A percentile compares a stretch with the other conserved stretches of the same genome.
phyloP scores from a whole-genome alignment of 768 basidiomycete species.

The Panellus pusillus region DNA sequence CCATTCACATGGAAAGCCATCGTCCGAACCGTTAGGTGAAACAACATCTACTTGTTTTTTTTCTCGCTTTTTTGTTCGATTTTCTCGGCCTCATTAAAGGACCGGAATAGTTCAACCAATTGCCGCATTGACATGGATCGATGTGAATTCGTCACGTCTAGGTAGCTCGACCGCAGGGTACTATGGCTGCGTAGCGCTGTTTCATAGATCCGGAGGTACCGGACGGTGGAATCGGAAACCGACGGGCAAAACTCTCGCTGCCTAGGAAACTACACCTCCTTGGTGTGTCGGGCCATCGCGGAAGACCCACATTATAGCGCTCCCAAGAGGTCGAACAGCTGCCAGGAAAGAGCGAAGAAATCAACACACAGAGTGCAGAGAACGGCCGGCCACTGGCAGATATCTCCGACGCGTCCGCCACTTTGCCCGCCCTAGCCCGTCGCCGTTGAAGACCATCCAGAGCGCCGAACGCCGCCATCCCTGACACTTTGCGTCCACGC shows the following conservation, averaged over 20 bases:
- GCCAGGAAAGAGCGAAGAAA: conserved; percentile 2
- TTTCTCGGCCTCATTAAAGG: no score
- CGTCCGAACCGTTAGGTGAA: no score
- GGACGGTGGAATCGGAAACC: background rate
- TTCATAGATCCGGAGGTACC: conserved; percentile 2
- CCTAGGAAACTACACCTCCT: no score
- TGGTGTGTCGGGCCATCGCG: background rate
- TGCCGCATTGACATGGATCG: conserved; percentile 4
- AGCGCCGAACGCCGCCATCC: no score
- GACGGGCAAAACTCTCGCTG: background rate
- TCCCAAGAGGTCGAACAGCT: background rate
- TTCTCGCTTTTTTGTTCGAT: no score
- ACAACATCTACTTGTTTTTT: no score
- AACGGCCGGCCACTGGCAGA: no score
- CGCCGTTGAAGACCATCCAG: background rate
- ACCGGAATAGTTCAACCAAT: background rate
- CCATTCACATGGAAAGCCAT: no score
- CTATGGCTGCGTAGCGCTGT: background rate
- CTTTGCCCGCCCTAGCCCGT: no score
- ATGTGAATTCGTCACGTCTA: background rate
- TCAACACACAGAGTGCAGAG: background rate
- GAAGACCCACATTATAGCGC: background rate
- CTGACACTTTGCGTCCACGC: no score
- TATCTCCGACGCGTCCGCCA: no score
- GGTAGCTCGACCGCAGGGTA: background rate